Base-by-base conservation (phyloP, 768 basidiomycete species). In the Collybiopsis confluens region DNA sequence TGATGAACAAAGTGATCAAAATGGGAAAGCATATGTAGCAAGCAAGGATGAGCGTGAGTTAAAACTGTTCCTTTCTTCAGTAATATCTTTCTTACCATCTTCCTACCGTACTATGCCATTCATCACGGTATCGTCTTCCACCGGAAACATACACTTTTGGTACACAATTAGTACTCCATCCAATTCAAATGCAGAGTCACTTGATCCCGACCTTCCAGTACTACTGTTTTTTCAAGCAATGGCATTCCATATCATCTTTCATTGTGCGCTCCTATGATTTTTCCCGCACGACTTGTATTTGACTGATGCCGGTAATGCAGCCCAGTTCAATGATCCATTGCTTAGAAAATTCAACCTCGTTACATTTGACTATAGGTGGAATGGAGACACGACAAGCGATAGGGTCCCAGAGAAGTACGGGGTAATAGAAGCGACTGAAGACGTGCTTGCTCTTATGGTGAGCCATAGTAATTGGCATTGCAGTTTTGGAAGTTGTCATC, bases 321-420 rank as follows among this genome's bases (percentile, higher is more conserved):
- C n/a, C 15, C 28, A 43, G 33, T 35, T 48, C 21, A 3, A 13
- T 20, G 46, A 73, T 56, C 63, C 65, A 24, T 55, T 55, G 5
- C 61, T 73, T 9, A 63, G 73, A 26, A 65, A 65, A 35, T 73
- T 73, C 61, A 75, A 73, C 57, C 67, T 73, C 8, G 59, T 75
- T 16, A 62, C 63, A 20, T 48, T 73, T 20, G 70, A 75, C 42
- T 58, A 67, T 45, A 70, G 71, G n/a, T 62, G 60, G 1, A 63
- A 63, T 55, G 73, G 72, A 10, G 59, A 62, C 10, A 70, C 72
- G 11, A 57, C 56, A 23, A 68, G 68, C 3, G 49, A 60, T 20
- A 62, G 68, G 27, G 59, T 54, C 15, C 54, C 65, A 15, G 54
- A 51, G 10, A 18, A 33, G 1, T 73, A 68, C 33, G 67, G 65